Evolutionary conservation across 441 rosid species (phyloP).

Genomic region (Francoa sonchifolia): DNA sequence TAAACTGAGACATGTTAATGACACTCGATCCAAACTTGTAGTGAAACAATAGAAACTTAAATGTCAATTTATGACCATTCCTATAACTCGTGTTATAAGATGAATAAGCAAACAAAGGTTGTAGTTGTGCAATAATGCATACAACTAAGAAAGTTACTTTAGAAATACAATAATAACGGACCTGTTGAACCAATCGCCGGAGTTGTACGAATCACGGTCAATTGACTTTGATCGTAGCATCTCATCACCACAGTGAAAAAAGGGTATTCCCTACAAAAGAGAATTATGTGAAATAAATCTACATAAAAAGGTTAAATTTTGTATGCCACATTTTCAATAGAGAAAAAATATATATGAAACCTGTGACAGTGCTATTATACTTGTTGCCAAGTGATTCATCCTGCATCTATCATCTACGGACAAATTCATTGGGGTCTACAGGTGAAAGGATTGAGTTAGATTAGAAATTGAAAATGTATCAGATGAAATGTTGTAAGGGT

Average conservation of each 20-base stretch:
- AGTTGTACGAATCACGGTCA: slow-evolving; percentile 98
- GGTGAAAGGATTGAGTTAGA: slow-evolving; percentile 16
- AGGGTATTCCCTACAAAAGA: slow-evolving; percentile 69
- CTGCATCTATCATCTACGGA: slow-evolving; percentile 82
- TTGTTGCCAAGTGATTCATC: slow-evolving; percentile 74
- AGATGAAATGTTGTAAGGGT: slow-evolving; percentile 1
- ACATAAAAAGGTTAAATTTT: too few species aligned
- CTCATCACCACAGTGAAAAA: slow-evolving; percentile 95
- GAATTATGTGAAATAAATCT: neutral
- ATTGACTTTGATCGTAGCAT: slow-evolving; percentile 90
- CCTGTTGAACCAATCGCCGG: slow-evolving; percentile 99
- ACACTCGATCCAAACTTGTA: neutral
- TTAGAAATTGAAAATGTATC: slow-evolving; percentile 8
- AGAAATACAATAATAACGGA: slow-evolving; percentile 16
- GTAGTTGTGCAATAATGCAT: slow-evolving; percentile 1
- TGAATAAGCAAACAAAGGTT: neutral
- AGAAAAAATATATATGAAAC: slow-evolving; percentile 15
- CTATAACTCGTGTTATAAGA: neutral
- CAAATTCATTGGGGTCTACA: slow-evolving; percentile 60
- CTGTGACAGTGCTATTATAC: slow-evolving; percentile 76
- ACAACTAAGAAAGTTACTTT: slow-evolving; percentile 5
- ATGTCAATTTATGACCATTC: neutral
- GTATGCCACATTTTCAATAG: too few species aligned
- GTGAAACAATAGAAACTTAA: slow-evolving; percentile 2
- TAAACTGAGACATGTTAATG: slow-evolving; percentile 4